A percentile compares a stretch with the other conserved stretches of the same genome.
phyloP scores from a whole-genome alignment of 305 asterid species.

The Stenogyne calaminthoides region DNA sequence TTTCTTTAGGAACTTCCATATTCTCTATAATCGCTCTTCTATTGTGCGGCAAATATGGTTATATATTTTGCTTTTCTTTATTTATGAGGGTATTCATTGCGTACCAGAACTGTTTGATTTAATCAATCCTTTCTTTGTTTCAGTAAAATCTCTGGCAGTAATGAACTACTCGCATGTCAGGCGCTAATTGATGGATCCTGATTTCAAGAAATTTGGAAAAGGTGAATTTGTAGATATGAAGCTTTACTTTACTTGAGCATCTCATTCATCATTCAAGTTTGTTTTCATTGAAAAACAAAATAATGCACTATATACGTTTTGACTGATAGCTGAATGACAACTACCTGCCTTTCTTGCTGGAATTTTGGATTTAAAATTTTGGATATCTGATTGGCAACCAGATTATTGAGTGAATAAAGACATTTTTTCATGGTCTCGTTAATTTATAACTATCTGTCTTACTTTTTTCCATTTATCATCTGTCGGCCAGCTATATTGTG shows the following conservation, averaged over 20 bases:
- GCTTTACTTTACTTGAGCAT: conserved; percentile 1
- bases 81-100: conserved; percentile 18
- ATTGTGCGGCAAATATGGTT: not conserved
- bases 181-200: conserved; percentile 58
- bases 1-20: not conserved
- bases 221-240: conserved; percentile 35
- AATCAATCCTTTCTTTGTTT: conserved; percentile 21
- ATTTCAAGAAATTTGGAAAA: conserved; percentile 59
- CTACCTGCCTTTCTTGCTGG: conserved; percentile 1
- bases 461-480: conserved; percentile 1
- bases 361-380: not conserved
- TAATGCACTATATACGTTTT: not conserved
- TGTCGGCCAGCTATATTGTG: conserved; percentile 3
- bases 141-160: conserved; percentile 38
- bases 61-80: conserved; percentile 8
- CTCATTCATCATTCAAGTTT: conserved; percentile 1
- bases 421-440: not conserved
- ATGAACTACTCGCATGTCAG: conserved; percentile 41
- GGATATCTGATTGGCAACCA: conserved; percentile 13
- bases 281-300: not conserved
- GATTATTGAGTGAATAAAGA: not conserved
- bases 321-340: conserved; percentile 7
- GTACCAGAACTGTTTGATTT: conserved; percentile 9
- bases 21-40: not conserved
- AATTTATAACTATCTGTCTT: not conserved